A percentile compares a stretch with the other conserved stretches of the same genome.
phyloP scores from a whole-genome alignment of 345 rosid species.

The Melaleuca alternifolia region DNA sequence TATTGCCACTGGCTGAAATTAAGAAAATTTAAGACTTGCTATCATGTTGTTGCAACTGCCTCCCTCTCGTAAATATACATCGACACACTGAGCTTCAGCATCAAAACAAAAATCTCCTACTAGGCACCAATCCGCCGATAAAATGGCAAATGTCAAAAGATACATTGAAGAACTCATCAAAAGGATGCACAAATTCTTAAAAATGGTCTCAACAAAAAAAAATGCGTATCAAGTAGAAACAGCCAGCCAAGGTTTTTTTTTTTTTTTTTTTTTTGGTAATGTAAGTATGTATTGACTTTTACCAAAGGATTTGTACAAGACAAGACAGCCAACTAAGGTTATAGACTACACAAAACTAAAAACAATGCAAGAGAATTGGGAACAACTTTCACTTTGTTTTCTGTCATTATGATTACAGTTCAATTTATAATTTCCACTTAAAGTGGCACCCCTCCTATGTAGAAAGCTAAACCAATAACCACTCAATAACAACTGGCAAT shows the following conservation, averaged over 20 bases:
- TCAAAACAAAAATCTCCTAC: neutral
- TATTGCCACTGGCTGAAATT: neutral
- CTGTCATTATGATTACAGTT: neutral
- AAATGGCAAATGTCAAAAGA: neutral
- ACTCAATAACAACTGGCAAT: neutral
- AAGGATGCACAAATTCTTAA: neutral
- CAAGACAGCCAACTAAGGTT: neutral
- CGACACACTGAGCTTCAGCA: neutral
- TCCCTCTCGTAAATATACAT: neutral
- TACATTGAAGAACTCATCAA: neutral
- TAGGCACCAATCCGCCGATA: neutral
- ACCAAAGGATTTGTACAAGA: too few species aligned
- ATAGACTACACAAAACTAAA: neutral
- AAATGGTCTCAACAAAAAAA: neutral
- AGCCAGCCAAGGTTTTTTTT: neutral
- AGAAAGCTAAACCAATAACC: neutral
- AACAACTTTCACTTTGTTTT: neutral
- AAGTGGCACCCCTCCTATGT: neutral
- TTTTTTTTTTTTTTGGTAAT: neutral
- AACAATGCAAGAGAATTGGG: neutral
- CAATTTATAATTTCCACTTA: neutral
- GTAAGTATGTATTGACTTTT: too few species aligned
- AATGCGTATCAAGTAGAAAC: too few species aligned
- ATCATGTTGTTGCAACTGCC: neutral
- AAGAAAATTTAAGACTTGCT: neutral